phyloP scores from a whole-genome alignment of 768 basidiomycete genomes.

The Pleurotus eryngii region DNA sequence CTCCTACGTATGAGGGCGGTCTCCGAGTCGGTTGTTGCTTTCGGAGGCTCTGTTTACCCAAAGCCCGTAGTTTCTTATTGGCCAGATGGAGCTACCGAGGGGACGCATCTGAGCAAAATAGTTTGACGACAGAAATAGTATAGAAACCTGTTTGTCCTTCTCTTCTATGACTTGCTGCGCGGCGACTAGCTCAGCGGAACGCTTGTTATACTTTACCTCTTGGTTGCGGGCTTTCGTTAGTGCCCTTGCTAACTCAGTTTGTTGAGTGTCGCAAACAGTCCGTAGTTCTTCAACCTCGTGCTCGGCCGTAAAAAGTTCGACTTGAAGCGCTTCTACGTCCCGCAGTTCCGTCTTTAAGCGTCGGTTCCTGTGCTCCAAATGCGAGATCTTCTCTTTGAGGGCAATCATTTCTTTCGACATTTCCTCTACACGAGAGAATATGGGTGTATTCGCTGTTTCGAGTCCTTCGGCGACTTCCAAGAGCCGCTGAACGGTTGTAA shows the following conservation, averaged over 20 bases:
- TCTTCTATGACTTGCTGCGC: neutral
- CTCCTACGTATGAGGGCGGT: neutral
- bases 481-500: neutral
- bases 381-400: neutral
- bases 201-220: neutral
- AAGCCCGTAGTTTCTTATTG: neutral
- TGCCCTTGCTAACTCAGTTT: neutral
- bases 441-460: neutral
- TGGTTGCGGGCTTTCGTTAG: neutral
- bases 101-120: neutral
- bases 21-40: neutral
- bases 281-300: neutral
- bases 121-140: neutral
- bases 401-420: neutral
- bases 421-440: neutral
- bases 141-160: neutral
- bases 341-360: neutral
- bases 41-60: neutral
- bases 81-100: neutral
- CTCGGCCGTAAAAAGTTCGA: neutral
- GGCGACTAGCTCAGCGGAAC: neutral
- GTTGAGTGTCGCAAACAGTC: neutral
- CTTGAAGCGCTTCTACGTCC: neutral
- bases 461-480: neutral
- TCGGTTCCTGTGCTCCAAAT: neutral